Evolutionary conservation across 129 eudicot genomes (phyloP).

Genomic region (Saussurea involucrata): DNA sequence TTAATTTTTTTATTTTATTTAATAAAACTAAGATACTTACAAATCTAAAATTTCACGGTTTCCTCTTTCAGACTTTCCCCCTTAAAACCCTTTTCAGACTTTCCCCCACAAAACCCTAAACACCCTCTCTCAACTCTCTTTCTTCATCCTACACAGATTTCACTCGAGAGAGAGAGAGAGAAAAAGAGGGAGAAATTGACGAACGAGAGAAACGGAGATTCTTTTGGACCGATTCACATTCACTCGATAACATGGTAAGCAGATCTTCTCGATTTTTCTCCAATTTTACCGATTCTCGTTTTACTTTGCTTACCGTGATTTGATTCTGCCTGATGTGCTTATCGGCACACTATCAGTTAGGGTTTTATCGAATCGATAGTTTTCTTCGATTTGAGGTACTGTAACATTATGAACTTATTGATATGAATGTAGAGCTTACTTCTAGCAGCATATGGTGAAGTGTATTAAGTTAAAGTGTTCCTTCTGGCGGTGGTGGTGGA

Average conservation of each 20-base stretch:
- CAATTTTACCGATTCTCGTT: not conserved
- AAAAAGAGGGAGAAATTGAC: too few species aligned
- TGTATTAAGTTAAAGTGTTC: not conserved
- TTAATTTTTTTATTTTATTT: too few species aligned
- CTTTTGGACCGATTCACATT: constrained; percentile 14
- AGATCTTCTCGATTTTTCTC: not conserved
- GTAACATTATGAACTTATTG: not conserved
- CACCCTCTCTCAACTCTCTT: too few species aligned
- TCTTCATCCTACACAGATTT: too few species aligned
- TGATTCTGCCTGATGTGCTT: not conserved
- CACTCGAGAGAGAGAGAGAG: too few species aligned
- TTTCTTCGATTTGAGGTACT: constrained; percentile 14
- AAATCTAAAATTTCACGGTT: too few species aligned
- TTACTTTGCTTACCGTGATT: not conserved
- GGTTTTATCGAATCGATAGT: constrained; percentile 10
- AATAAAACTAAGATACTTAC: too few species aligned
- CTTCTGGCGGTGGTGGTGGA: constrained; percentile 29
- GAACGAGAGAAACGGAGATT: too few species aligned
- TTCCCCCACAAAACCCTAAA: too few species aligned
- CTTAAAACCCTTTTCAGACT: too few species aligned
- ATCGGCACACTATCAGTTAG: constrained; percentile 1
- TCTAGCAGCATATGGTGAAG: not conserved
- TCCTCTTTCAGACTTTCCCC: too few species aligned
- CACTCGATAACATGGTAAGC: constrained; percentile 26
- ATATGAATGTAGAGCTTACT: constrained; percentile 5